Conservation (phyloP, 768 basidiomycete species). For the Phaffia tasmanica region DNA sequence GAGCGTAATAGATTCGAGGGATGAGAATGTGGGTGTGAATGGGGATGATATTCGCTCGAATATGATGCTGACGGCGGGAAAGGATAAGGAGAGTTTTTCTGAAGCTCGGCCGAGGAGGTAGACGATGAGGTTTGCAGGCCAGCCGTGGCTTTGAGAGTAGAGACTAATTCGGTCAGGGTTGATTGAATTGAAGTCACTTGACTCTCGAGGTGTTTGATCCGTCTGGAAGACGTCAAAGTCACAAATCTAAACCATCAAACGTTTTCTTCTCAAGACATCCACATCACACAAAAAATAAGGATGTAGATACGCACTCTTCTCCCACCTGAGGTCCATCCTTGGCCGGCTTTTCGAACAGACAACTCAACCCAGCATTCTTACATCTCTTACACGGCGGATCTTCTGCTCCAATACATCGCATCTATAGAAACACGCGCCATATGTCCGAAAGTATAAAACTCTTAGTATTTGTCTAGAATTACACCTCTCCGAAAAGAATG, state of each 20-base stretch:
- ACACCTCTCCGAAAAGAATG: no score
- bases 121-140: constrained; percentile 13
- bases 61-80: not conserved
- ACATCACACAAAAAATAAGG: not conserved
- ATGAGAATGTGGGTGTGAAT: no score
- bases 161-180: constrained; percentile 66
- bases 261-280: constrained; percentile 2
- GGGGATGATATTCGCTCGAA: not conserved
- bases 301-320: constrained; percentile 57
- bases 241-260: not conserved
- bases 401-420: constrained; percentile 92
- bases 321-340: constrained; percentile 75
- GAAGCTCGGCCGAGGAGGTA: constrained; percentile 26
- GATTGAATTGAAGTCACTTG: constrained; percentile 59
- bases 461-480: no score
- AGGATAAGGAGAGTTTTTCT: constrained; percentile 4
- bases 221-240: constrained; percentile 44
- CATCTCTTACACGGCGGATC: constrained; percentile 94
- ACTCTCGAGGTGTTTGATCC: constrained; percentile 75
- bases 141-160: constrained; percentile 51
- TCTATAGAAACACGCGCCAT: constrained; percentile 40
- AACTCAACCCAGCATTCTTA: constrained; percentile 75
- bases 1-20: no score
- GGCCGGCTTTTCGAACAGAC: constrained; percentile 88
- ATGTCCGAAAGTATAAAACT: not conserved